Evolutionary conservation across 1,284 basidiomycete genomes (phyloP).

Genomic region (Cutaneotrichosporon curvatum): DNA sequence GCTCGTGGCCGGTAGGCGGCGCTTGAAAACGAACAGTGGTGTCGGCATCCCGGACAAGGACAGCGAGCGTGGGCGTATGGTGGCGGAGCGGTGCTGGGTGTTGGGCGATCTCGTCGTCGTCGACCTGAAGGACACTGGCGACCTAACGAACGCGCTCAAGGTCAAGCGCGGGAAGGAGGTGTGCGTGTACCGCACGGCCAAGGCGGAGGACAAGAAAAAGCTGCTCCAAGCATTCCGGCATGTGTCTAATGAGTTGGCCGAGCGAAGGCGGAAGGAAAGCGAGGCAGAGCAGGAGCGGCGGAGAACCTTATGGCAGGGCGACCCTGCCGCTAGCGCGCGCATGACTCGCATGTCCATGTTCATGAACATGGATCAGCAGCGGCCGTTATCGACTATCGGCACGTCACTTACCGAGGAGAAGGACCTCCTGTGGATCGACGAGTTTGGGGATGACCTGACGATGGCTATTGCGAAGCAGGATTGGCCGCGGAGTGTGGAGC

Average conservation of each 20-base stretch:
- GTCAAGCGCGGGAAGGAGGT: constrained; percentile 88
- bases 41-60: constrained; percentile 18
- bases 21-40: constrained; percentile 25
- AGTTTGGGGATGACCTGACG: constrained; percentile 83
- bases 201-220: constrained; percentile 72
- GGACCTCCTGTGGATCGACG: constrained; percentile 75
- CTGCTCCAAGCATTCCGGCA: constrained; percentile 79
- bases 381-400: constrained; percentile 58
- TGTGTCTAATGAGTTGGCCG: constrained; percentile 81
- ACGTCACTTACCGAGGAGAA: constrained; percentile 54
- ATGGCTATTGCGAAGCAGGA: constrained; percentile 84
- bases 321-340: constrained; percentile 39
- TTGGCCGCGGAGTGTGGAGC: constrained; percentile 74
- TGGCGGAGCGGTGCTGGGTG: constrained; percentile 88
- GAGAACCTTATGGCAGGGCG: constrained; percentile 67
- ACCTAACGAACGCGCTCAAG: constrained; percentile 92
- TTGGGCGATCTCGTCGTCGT: constrained; percentile 86
- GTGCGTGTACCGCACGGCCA: constrained; percentile 82
- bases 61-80: constrained; percentile 60
- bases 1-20: constrained; percentile 64
- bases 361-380: constrained; percentile 32
- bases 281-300: constrained; percentile 83
- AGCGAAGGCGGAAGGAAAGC: constrained; percentile 80
- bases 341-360: constrained; percentile 14
- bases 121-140: constrained; percentile 90